Evolutionary conservation across 164 flowering plant genomes (phyloP).

Genomic region (Dillenia turbinata): DNA sequence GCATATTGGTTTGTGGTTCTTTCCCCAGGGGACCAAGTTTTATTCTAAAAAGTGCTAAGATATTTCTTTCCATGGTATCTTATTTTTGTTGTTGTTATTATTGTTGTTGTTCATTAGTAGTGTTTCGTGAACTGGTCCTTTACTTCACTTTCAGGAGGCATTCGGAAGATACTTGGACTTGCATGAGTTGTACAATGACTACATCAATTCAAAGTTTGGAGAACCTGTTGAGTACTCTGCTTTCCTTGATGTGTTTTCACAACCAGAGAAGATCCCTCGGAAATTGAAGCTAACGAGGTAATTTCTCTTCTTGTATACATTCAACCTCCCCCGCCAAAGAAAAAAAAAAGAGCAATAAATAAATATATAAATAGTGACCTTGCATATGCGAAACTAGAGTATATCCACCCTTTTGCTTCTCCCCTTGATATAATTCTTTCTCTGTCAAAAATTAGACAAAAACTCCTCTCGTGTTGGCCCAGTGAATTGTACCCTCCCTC

Average conservation of each 20-base stretch:
- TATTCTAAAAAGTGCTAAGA: no score
- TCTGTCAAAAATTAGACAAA: no score
- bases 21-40: no score
- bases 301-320: background rate
- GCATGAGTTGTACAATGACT: constrained; percentile 87
- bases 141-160: constrained; percentile 65
- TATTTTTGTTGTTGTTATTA: background rate
- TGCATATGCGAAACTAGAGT: background rate
- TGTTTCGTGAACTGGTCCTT: background rate
- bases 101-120: background rate
- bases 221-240: constrained; percentile 76
- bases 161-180: constrained; percentile 80
- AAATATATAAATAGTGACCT: background rate
- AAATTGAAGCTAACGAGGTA: constrained; percentile 74
- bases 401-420: no score
- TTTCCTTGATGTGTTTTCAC: constrained; percentile 74
- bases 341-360: no score
- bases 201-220: constrained; percentile 83
- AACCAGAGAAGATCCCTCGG: constrained; percentile 53
- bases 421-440: no score
- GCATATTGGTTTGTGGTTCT: no score
- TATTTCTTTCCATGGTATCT: background rate
- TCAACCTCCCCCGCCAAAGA: no score
- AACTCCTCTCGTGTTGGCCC: no score
- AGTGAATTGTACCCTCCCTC: no score